Evolutionary conservation across 257 asterid species (phyloP).

Genomic region (Striga asiatica): DNA sequence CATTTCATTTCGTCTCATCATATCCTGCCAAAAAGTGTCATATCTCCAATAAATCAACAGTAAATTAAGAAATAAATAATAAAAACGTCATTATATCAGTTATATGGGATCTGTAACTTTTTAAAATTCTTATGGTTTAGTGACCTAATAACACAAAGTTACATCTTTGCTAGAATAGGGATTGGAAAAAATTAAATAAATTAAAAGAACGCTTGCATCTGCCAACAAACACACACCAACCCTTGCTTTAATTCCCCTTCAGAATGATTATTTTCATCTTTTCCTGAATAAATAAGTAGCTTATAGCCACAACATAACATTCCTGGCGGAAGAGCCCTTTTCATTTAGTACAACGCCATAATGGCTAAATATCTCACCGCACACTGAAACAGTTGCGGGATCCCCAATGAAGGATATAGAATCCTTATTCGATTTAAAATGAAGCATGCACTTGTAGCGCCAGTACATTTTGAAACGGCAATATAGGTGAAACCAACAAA

Average conservation of each 20-base stretch:
- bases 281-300: background rate
- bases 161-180: background rate
- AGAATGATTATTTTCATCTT: background rate
- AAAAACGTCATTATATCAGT: background rate
- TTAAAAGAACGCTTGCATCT: background rate
- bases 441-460: background rate
- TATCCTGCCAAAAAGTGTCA: background rate
- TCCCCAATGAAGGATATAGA: background rate
- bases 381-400: background rate
- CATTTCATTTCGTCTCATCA: conserved; percentile 1
- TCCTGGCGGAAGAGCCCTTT: background rate
- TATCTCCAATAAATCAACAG: background rate
- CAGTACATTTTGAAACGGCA: background rate
- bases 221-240: background rate
- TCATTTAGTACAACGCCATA: background rate
- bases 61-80: background rate
- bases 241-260: conserved; percentile 2
- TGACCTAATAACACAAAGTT: background rate
- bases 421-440: background rate
- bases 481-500: background rate
- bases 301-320: background rate
- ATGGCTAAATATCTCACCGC: background rate
- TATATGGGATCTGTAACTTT: background rate
- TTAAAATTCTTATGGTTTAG: background rate
- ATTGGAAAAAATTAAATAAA: background rate